phyloP scores from a whole-genome alignment of 768 basidiomycete genomes.

The Hemileccinum impolitum region DNA sequence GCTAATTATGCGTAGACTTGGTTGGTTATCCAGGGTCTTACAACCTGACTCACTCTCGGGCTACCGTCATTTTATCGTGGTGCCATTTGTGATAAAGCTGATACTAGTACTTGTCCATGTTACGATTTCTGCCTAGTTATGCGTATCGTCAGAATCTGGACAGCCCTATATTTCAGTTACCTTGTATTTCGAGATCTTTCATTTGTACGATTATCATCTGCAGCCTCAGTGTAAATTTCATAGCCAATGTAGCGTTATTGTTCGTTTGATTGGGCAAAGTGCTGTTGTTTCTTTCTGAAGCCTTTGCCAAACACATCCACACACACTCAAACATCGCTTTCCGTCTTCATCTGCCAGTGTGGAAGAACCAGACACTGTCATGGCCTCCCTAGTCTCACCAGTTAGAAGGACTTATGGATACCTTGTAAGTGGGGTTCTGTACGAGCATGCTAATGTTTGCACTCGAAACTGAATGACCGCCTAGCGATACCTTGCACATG shows the following conservation, averaged over 20 bases:
- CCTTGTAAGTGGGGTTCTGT: conserved; percentile 17
- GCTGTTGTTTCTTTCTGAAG: conserved; percentile 23
- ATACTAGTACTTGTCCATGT: background rate
- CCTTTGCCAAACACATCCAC: conserved; percentile 20
- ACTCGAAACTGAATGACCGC: background rate
- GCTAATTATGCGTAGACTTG: too few species aligned
- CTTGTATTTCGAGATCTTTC: background rate
- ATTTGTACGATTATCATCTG: conserved; percentile 1
- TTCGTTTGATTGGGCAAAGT: background rate
- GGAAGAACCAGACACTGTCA: conserved; percentile 8
- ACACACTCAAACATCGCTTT: conserved; percentile 20
- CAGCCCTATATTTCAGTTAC: background rate
- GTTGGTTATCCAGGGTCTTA: background rate
- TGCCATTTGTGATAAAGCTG: background rate
- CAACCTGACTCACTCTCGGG: too few species aligned
- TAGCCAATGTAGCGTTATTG: background rate
- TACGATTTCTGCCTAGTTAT: background rate
- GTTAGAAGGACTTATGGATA: conserved; percentile 30
- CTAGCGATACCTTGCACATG: conserved; percentile 89
- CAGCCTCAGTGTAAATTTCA: background rate
- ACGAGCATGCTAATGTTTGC: background rate
- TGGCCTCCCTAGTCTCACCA: conserved; percentile 30
- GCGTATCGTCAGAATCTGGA: background rate
- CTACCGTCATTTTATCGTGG: background rate
- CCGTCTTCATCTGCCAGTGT: conserved; percentile 12